Conservation (phyloP, 495 filamentous ascomycete genomes). For the Trichoderma gamsii region DNA sequence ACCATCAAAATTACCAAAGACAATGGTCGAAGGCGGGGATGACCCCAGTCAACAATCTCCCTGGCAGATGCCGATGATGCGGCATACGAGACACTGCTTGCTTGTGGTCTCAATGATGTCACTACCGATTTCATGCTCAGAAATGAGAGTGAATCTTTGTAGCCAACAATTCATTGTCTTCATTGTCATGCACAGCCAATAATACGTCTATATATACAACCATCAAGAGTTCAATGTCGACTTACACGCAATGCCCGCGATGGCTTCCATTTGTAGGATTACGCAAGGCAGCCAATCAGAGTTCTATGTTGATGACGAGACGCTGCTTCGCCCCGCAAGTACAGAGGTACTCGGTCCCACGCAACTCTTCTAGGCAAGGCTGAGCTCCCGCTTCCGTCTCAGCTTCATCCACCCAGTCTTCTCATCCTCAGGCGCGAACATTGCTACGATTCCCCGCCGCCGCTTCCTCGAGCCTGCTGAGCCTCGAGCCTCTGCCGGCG, state of each 20-base stretch:
- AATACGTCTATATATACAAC: background rate
- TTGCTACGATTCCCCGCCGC: background rate
- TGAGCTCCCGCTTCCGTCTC: background rate
- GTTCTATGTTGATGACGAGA: background rate
- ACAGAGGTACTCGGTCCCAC: background rate
- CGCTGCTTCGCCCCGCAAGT: background rate
- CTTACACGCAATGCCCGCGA: background rate
- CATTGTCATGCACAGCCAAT: too few species aligned
- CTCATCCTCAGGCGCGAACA: background rate
- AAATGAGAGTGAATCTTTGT: too few species aligned
- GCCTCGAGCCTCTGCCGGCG: background rate
- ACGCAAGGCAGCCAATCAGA: background rate
- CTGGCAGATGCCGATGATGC: too few species aligned
- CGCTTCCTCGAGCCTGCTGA: background rate
- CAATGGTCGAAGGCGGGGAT: too few species aligned
- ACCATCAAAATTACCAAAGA: too few species aligned
- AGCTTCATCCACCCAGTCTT: background rate
- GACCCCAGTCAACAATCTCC: too few species aligned
- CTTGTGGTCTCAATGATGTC: too few species aligned
- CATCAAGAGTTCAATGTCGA: background rate
- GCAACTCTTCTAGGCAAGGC: constrained; percentile 6
- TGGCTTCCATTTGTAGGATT: background rate
- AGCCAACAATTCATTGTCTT: too few species aligned
- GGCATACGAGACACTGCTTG: too few species aligned
- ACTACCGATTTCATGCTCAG: too few species aligned